Evolutionary conservation across 768 basidiomycete genomes (phyloP).

Genomic region (Hebeloma cylindrosporum): DNA sequence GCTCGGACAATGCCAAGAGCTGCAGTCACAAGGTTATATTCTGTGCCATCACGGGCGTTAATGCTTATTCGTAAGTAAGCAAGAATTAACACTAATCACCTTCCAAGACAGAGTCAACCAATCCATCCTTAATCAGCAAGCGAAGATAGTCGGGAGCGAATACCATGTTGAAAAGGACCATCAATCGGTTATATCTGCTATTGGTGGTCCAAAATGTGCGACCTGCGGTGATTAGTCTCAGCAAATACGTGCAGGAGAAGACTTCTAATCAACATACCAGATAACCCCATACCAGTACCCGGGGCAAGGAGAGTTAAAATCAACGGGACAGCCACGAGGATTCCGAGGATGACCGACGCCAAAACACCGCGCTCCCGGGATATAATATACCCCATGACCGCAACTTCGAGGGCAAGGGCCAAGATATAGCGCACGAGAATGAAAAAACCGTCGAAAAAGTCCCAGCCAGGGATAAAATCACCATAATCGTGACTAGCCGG

Average conservation of each 20-base stretch:
- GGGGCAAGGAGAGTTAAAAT: too few relatives aligned
- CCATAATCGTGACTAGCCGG: conserved; percentile 29
- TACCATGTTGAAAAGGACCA: conserved; percentile 37
- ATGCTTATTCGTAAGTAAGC: background rate
- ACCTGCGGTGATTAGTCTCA: conserved; percentile 37
- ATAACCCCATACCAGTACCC: too few relatives aligned
- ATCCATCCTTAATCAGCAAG: conserved; percentile 38
- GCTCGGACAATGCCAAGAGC: conserved; percentile 29
- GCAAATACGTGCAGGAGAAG: conserved; percentile 30
- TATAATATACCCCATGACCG: conserved; percentile 22
- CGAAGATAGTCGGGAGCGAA: conserved; percentile 36
- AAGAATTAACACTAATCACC: conserved; percentile 24
- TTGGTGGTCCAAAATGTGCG: conserved; percentile 43
- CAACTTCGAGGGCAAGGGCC: conserved; percentile 27
- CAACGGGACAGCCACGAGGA: too few relatives aligned
- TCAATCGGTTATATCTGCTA: conserved; percentile 36
- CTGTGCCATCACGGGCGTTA: conserved; percentile 22
- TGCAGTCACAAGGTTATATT: conserved; percentile 34
- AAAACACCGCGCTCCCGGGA: conserved; percentile 3
- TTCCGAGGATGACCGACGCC: too few relatives aligned
- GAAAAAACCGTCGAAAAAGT: conserved; percentile 27
- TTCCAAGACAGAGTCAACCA: conserved; percentile 26
- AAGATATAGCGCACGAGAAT: conserved; percentile 22
- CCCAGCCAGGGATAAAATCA: conserved; percentile 35
- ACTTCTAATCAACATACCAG: too few relatives aligned